Percentiles rank a stretch among this genome's conserved stretches.
Evolutionary conservation across 257 asterid species (phyloP).

Genomic region (Dorcoceras hygrometricum): DNA sequence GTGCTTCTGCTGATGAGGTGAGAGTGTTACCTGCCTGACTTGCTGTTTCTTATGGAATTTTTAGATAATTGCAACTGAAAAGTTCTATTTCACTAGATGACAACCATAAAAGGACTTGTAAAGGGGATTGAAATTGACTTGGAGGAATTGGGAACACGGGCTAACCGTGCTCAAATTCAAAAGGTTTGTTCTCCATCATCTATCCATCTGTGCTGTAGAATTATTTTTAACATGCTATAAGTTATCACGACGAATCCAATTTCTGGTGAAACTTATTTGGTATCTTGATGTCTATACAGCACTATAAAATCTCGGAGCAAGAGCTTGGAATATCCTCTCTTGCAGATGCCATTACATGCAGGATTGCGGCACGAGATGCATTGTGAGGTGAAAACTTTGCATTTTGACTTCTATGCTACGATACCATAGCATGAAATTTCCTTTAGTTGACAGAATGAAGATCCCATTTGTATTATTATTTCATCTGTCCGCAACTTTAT

Average conservation of each 20-base stretch:
- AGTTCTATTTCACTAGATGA: conserved; percentile 37
- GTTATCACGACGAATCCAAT: neutral
- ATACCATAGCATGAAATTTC: conserved; percentile 9
- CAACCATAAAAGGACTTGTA: conserved; percentile 49
- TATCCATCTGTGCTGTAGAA: neutral
- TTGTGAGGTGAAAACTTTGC: conserved; percentile 34
- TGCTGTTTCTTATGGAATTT: conserved; percentile 6
- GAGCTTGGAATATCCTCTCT: conserved; percentile 80
- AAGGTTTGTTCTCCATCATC: conserved; percentile 44
- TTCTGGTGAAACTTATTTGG: neutral
- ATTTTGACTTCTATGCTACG: conserved; percentile 8
- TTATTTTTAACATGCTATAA: neutral
- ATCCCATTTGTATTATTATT: conserved; percentile 1
- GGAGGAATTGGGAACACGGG: conserved; percentile 67
- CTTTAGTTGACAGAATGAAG: conserved; percentile 1
- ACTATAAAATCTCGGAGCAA: conserved; percentile 65
- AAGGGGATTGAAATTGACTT: conserved; percentile 67
- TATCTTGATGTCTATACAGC: conserved; percentile 40
- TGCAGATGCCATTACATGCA: conserved; percentile 71
- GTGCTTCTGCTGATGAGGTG: conserved; percentile 77
- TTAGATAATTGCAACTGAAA: neutral
- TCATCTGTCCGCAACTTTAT: neutral
- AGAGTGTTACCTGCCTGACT: conserved; percentile 11
- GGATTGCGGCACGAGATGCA: conserved; percentile 88
- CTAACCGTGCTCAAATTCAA: conserved; percentile 67